Conservation (phyloP, 2,329 filamentous ascomycete genomes). For the Epichloe hybrida region DNA sequence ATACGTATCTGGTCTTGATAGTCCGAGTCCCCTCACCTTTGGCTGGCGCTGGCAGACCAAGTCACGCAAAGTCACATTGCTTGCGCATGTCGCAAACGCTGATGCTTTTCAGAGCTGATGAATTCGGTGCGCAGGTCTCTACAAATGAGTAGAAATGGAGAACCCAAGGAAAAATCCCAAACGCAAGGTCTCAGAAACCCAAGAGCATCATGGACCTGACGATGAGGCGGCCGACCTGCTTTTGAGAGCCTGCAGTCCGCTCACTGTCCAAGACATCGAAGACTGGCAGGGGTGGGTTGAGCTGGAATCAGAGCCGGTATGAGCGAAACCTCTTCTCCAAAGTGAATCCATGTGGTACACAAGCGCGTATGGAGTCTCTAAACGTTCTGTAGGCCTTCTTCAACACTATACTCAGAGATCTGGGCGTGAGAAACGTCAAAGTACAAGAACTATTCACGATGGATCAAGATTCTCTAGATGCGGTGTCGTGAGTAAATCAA, state of each 20-base stretch:
- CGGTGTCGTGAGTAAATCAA: conserved; percentile 40
- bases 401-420: conserved; percentile 67
- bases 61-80: neutral
- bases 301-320: conserved; percentile 78
- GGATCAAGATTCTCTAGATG: conserved; percentile 50
- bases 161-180: conserved; percentile 26
- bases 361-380: neutral
- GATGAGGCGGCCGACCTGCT: conserved; percentile 21
- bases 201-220: conserved; percentile 14
- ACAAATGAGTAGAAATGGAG: neutral
- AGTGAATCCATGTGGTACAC: neutral
- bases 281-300: conserved; percentile 67
- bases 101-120: neutral
- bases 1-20: too few relatives aligned
- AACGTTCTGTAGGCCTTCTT: conserved; percentile 53
- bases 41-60: neutral
- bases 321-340: conserved; percentile 12
- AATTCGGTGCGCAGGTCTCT: neutral
- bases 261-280: conserved; percentile 37
- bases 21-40: neutral
- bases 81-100: neutral
- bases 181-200: conserved; percentile 25
- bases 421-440: conserved; percentile 61
- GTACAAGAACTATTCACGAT: conserved; percentile 65
- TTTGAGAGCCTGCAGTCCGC: conserved; percentile 31